phyloP scores from a whole-genome alignment of 176 grass and related monocot species.

The Cenchrus americanus region DNA sequence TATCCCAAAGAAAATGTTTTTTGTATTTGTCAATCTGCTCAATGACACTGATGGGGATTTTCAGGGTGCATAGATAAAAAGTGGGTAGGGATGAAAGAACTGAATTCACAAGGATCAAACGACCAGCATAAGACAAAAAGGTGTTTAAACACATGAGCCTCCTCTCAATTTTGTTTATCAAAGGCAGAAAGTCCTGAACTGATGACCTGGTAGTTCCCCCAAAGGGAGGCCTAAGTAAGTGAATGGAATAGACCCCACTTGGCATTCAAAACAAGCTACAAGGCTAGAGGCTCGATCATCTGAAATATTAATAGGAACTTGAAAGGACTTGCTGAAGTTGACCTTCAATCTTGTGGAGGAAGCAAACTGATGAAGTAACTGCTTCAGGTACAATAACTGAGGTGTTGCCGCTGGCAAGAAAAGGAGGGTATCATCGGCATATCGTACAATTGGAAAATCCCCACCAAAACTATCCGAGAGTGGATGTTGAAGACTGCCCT shows the following conservation, averaged over 20 bases:
- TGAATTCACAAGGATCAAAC: accelerated
- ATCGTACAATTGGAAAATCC: too few relatives aligned
- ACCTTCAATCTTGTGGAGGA: not conserved
- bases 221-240: not conserved
- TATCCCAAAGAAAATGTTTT: not conserved
- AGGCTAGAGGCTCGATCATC: not conserved
- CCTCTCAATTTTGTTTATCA: not conserved
- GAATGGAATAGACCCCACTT: not conserved
- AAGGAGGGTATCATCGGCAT: too few relatives aligned
- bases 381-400: too few relatives aligned
- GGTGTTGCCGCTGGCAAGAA: too few relatives aligned
- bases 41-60: accelerated
- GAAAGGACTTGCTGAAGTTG: not conserved
- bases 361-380: not conserved
- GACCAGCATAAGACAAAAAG: not conserved
- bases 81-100: not conserved
- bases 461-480: too few relatives aligned
- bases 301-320: not conserved
- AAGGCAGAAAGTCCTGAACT: not conserved
- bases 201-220: not conserved
- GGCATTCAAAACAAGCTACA: not conserved
- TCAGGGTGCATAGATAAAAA: not conserved
- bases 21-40: not conserved
- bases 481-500: too few relatives aligned
- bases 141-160: not conserved